Evolutionary conservation across 805 yeast genomes (phyloP), one percentile per base, ranked within the genome.

Genomic region (Candida dajiaensis): DNA sequence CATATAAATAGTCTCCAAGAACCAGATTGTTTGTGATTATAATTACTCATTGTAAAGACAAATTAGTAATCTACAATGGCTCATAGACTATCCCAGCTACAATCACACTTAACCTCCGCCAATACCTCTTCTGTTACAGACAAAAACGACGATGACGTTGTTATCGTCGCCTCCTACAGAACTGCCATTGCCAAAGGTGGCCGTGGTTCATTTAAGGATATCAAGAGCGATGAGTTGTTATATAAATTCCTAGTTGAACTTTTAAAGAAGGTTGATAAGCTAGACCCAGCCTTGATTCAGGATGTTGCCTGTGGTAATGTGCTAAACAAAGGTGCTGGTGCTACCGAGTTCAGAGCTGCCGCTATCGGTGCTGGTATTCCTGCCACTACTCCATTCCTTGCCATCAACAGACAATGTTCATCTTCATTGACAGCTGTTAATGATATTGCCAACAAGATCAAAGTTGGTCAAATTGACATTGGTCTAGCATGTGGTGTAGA

Each of bases 401-500:
- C 96, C 15, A 63, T 92, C 53, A 92, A 92, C 73, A 81, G 98
- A 69, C 97, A 90, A 66, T 92, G 98, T 67, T 88, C 97, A 8
- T 86, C 96, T 3, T 97, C 97, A 23, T 73, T 92, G 59, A 86
- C 89, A 77, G 95, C 96, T 13, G 80, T 90, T 33, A 83, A 86
- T 60, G 94, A 87, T 63, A 78, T 92, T 57, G 96, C 97, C 55
- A 87, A 85, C 71, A 88, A 87, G 70, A 90, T 92, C 62, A 72
- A 73, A 57, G 70, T 78, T 49, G 97, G 97, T 38, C 96, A 90
- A 74, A 89, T 92, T 58, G 87, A 81, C 54, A 76, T 92, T 58
- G 98, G 98, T 47, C 71, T 92, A 45, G 98, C 94, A 20, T 83
- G 83, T 41, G 98, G 98, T 61, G 96, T 83, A 42, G 98, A 90